Percentiles rank a stretch among this genome's conserved stretches.
Evolutionary conservation across 2,329 filamentous ascomycete species (phyloP).

Genomic region (Colletotrichum sp.): DNA sequence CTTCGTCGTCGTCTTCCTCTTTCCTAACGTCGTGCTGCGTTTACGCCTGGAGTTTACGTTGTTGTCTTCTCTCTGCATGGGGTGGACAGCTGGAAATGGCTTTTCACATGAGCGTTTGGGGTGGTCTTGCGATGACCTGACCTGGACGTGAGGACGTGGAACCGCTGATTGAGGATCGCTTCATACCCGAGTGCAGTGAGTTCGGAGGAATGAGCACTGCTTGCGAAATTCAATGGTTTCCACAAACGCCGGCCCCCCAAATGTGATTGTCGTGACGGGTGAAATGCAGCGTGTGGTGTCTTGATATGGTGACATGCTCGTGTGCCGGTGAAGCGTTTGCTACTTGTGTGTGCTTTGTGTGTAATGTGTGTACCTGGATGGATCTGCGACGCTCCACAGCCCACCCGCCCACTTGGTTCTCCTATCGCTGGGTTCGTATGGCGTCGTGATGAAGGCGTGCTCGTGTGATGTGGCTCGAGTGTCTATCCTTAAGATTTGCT

Average conservation of each 20-base stretch:
- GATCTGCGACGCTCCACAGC: neutral
- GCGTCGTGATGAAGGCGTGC: neutral
- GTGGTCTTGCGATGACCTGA: conserved; percentile 35
- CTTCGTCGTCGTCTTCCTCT: neutral
- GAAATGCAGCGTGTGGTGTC: neutral
- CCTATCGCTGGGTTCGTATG: neutral
- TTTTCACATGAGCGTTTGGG: conserved; percentile 60
- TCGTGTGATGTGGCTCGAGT: neutral
- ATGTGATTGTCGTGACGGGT: neutral
- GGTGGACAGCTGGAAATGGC: conserved; percentile 63
- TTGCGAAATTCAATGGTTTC: conserved; percentile 66
- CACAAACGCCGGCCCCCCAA: conserved; percentile 22
- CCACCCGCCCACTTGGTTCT: neutral
- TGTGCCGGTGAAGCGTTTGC: neutral
- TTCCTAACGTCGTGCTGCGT: neutral
- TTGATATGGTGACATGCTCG: neutral
- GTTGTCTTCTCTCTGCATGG: conserved; percentile 46
- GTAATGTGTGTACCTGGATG: neutral
- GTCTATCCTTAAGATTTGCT: neutral
- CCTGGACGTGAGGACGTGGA: conserved; percentile 64
- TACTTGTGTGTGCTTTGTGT: neutral
- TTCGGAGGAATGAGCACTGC: conserved; percentile 52
- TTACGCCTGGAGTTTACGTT: conserved; percentile 17
- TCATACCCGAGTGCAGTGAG: conserved; percentile 61
- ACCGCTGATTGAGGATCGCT: conserved; percentile 67